Percentiles rank a stretch among this genome's conserved stretches.
Conservation (phyloP, 1,139 yeast genomes). For the Debaryomyces udenii region DNA sequence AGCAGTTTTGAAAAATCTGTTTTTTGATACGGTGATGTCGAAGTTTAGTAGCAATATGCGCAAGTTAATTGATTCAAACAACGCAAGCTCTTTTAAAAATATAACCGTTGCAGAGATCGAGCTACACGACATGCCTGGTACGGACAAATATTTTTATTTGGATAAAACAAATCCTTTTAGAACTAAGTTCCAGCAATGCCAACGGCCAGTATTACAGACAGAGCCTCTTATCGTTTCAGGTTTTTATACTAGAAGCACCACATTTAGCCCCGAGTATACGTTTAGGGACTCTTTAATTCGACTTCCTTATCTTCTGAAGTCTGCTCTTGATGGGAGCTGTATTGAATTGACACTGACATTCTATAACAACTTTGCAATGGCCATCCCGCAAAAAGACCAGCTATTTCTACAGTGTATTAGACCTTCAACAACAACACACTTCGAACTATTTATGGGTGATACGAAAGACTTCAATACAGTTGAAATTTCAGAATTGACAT, state of each 20-base stretch:
- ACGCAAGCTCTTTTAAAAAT: constrained; percentile 20
- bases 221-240: constrained; percentile 28
- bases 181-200: constrained; percentile 31
- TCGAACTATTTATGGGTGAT: constrained; percentile 40
- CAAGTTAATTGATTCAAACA: constrained; percentile 8
- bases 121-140: constrained; percentile 19
- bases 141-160: constrained; percentile 15
- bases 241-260: constrained; percentile 38
- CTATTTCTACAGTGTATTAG: constrained; percentile 29
- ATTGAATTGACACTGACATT: constrained; percentile 38
- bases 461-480: constrained; percentile 26
- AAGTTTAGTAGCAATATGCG: constrained; percentile 9
- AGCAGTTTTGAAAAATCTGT: constrained; percentile 1
- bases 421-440: constrained; percentile 27
- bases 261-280: constrained; percentile 44
- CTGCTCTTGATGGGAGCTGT: constrained; percentile 27
- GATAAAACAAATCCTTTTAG: constrained; percentile 25
- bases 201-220: constrained; percentile 32
- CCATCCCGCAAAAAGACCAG: constrained; percentile 15
- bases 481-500: constrained; percentile 27
- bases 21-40: constrained; percentile 2
- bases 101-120: constrained; percentile 20
- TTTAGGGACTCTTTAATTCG: constrained; percentile 36
- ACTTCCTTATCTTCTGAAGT: constrained; percentile 35
- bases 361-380: constrained; percentile 32